These are phyloP conservation scores for Microbotryum violaceum DNA, from an alignment of 1,284 basidiomycete genomes.

Conservation along the genomic window DNA sequence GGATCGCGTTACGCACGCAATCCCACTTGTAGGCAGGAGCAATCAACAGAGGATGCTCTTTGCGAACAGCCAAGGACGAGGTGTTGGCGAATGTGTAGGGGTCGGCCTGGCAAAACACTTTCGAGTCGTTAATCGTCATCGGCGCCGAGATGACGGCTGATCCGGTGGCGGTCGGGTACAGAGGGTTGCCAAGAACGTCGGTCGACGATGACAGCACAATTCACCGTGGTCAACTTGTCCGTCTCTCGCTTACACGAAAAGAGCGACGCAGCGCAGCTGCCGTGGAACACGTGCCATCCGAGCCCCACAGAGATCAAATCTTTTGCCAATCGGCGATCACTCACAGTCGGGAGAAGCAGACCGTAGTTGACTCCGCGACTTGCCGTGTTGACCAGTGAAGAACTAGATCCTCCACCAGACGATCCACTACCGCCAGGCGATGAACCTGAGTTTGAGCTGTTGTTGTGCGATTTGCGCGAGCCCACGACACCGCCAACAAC, in stretches of 20 bases:
- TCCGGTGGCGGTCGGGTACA: conserved; percentile 53
- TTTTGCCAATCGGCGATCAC: conserved; percentile 5
- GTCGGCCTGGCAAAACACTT: conserved; percentile 72
- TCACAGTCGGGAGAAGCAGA: conserved; percentile 56
- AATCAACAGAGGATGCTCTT: conserved; percentile 81
- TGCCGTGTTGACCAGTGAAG: conserved; percentile 36
- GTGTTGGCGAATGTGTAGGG: conserved; percentile 34
- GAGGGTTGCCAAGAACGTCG: conserved; percentile 34
- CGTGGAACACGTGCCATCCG: too few species aligned
- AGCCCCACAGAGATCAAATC: conserved; percentile 50
- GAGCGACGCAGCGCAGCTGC: too few species aligned
- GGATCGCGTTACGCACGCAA: conserved; percentile 67
- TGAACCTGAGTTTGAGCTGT: conserved; percentile 43
- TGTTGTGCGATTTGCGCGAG: conserved; percentile 45
- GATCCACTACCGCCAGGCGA: background rate
- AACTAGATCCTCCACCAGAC: conserved; percentile 25
- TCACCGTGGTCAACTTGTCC: background rate
- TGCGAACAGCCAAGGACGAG: conserved; percentile 57
- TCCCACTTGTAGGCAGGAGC: conserved; percentile 89
- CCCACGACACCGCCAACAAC: conserved; percentile 73
- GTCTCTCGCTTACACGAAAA: background rate
- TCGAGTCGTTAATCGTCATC: conserved; percentile 54
- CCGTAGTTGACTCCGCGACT: conserved; percentile 34
- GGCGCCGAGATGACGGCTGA: conserved; percentile 66
- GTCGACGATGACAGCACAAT: conserved; percentile 10